Conservation (phyloP, 1,284 basidiomycete genomes). For the Sphagnurus paluster region DNA sequence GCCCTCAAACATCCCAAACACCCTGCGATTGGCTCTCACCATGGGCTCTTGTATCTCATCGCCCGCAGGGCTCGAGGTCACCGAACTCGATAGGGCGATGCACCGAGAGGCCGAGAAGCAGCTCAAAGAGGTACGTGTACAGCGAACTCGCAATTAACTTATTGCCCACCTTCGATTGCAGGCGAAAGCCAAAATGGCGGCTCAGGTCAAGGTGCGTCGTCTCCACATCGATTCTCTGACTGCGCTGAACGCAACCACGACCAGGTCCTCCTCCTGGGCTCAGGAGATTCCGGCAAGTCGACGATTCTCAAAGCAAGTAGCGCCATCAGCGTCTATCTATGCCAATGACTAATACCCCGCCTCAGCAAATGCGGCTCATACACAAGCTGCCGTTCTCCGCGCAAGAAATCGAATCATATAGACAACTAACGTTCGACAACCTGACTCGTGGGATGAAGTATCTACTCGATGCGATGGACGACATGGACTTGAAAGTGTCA, state of each 20-base stretch:
- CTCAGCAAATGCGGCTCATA: constrained; percentile 86
- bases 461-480: constrained; percentile 86
- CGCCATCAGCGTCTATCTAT: constrained; percentile 1
- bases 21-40: background rate
- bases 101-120: constrained; percentile 62
- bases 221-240: constrained; percentile 8
- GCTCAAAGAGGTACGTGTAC: constrained; percentile 49
- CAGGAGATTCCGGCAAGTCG: constrained; percentile 93
- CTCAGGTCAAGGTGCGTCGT: constrained; percentile 78
- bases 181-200: constrained; percentile 56
- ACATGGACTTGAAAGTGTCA: constrained; percentile 76
- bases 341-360: constrained; percentile 4
- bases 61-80: constrained; percentile 48
- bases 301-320: constrained; percentile 79
- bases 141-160: too few relatives aligned
- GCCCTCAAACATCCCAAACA: background rate
- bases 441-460: constrained; percentile 82
- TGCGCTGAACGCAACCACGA: background rate
- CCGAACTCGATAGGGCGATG: constrained; percentile 61
- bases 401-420: constrained; percentile 77
- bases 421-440: constrained; percentile 92
- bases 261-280: constrained; percentile 88
- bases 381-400: constrained; percentile 76
- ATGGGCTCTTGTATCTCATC: constrained; percentile 83
- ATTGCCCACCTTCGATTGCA: too few relatives aligned